These are phyloP conservation scores for Rutstroemia sp. DNA, from an alignment of 2,329 filamentous ascomycete species.

Conservation along the genomic window DNA sequence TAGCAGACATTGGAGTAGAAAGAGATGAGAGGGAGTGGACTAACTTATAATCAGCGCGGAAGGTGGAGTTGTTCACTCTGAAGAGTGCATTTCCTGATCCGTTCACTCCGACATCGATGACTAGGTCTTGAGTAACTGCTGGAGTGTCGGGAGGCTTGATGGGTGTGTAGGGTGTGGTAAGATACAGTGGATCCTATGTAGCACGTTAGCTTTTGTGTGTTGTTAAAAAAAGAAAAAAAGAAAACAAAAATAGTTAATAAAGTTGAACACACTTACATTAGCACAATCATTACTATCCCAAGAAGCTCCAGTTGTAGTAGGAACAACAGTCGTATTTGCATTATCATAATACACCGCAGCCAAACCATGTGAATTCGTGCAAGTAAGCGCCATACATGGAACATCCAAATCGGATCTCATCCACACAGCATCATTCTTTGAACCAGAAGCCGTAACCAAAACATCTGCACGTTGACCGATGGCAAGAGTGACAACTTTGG, in stretches of 20 bases:
- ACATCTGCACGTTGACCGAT: conserved; percentile 41
- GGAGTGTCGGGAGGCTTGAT: conserved; percentile 1
- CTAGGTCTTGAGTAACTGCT: conserved; percentile 6
- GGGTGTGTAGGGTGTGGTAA: background rate
- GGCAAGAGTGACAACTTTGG: conserved; percentile 37
- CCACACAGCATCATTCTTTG: conserved; percentile 46
- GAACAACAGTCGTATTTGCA: background rate
- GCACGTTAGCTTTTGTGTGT: background rate
- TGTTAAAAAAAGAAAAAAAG: background rate
- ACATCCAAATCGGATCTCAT: conserved; percentile 46
- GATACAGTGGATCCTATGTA: conserved; percentile 1
- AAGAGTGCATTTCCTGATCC: conserved; percentile 2
- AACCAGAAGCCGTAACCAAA: conserved; percentile 42
- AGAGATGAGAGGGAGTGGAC: background rate
- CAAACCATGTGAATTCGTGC: conserved; percentile 42
- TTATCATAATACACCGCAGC: conserved; percentile 41
- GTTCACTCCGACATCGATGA: conserved; percentile 2
- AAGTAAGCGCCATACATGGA: conserved; percentile 35
- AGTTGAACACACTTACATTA: background rate
- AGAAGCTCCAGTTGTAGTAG: conserved; percentile 1
- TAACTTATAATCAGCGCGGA: conserved; percentile 7
- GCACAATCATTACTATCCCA: conserved; percentile 10
- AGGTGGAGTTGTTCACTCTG: conserved; percentile 4
- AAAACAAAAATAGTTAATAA: background rate
- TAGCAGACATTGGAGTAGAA: no score